Evolutionary conservation across 495 filamentous ascomycete species (phyloP), one percentile per base, ranked within the genome.

Genomic region (Cercophora sp.): DNA sequence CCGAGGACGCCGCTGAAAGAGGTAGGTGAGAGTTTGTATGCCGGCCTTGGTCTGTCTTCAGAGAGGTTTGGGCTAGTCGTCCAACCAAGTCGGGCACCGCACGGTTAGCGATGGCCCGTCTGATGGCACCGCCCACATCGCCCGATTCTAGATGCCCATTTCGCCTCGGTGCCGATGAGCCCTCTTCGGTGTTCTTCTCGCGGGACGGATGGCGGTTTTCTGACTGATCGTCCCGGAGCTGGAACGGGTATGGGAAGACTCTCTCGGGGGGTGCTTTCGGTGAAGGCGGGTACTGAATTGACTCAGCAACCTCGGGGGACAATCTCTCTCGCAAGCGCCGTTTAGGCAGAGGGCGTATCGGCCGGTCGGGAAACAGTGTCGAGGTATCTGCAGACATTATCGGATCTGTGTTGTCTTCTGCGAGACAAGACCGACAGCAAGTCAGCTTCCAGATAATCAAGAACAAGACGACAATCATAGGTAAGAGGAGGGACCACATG

Each of bases 291-390:
- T 88, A 96, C 47, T 84, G 75, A 57, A 96, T 92, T 13, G 84
- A 83, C 31, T 87, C 84, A 46, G 88, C 91, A 52, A 88, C 83
- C 59, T 93, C 89, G 54, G 84, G 82, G 13, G 91, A 87, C 20
- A 99, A 76, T 32, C 89, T 84, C 55, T 91, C 89, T 42, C 90
- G 86, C 16, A 97, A 76, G 50, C 85, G 84, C 54, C 89, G 83
- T 71, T 87, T 93, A 26, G 94, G 94, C 48, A 99, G 78, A 42
- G 94, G 94, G 34, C 91, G 88, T 63, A 99, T 97, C 51, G 91
- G 85, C 60, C 94, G 83, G 60, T 94, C 87, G 56, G 89, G 88
- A 63, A 88, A 93, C 57, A 87, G 68, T 26, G 84, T 76, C 43
- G 90, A 91, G 46, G 85, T 83, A 68, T 93, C 88, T 60, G 85